These are phyloP conservation scores for Allium sativum DNA, from an alignment of 106 monocot genomes.

Conservation along the genomic window DNA sequence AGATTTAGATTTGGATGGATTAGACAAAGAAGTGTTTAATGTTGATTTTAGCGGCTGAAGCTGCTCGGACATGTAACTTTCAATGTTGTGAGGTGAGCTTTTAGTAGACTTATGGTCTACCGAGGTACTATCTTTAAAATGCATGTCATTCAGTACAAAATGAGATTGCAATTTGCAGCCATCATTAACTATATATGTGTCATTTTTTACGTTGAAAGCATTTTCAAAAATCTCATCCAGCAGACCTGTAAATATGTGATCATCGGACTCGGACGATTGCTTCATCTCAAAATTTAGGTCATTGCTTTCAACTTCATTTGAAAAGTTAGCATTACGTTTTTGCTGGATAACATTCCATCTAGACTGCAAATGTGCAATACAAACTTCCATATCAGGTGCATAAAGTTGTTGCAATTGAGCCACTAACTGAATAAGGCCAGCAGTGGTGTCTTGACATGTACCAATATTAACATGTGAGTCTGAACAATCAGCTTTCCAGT, in stretches of 20 bases:
- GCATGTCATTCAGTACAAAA: neutral
- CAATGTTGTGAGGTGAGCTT: constrained; percentile 42
- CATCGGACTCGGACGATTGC: constrained; percentile 11
- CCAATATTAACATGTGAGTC: constrained; percentile 50
- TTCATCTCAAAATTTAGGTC: constrained; percentile 11
- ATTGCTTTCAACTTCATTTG: constrained; percentile 15
- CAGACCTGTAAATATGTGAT: constrained; percentile 28
- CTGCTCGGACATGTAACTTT: constrained; percentile 35
- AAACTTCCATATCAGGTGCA: constrained; percentile 82
- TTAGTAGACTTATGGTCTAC: neutral
- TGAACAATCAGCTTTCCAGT: constrained; percentile 81
- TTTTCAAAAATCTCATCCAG: constrained; percentile 87
- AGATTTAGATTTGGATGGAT: constrained; percentile 11
- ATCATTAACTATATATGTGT: constrained; percentile 5
- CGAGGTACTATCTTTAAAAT: constrained; percentile 2
- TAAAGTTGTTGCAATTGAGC: constrained; percentile 82
- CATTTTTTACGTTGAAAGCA: constrained; percentile 38
- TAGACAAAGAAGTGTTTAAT: constrained; percentile 3
- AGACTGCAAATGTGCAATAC: constrained; percentile 78
- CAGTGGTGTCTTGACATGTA: constrained; percentile 73
- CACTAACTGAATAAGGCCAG: constrained; percentile 44
- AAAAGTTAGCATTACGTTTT: constrained; percentile 15
- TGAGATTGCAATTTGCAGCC: constrained; percentile 9
- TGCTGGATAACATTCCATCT: constrained; percentile 60
- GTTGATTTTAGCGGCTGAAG: constrained; percentile 19